Base-by-base conservation (phyloP, 2,329 filamentous ascomycete genomes). In the Sclerotinia minor region DNA sequence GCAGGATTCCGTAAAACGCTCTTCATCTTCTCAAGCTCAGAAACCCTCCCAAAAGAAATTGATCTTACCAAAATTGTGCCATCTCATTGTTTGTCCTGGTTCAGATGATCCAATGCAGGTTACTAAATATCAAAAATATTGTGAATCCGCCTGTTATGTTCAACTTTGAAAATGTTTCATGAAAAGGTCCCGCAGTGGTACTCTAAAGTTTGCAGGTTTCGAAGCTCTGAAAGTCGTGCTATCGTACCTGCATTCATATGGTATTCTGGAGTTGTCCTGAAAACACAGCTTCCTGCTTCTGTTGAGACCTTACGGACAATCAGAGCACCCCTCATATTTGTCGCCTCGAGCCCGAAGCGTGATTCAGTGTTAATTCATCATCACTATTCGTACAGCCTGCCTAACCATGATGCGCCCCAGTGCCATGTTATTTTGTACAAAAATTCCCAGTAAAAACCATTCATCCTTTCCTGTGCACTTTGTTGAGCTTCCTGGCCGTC, bases 401-500 rank as follows among this genome's bases (percentile, higher is more conserved):
- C 45, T 11, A 63, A 38, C 59, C 59, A 24, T 63, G 32, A 49
- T 65, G 44, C 63, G 63, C 63, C 63, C 41, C 6, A 59, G 49
- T 65, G 53, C 63, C 47, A 26, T 38, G 26, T 29, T 65, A 29
- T 49, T 49, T 59, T 21, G n/a, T 58, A 65, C 49, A 65, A 57
- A 65, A 13, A 26, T 58, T 58, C 17, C 59, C 52, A 49, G 58
- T n/a, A 26, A 49, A 65, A 58, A 63, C 9, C 41, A 47, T 9
- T 77, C 73, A 83, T 65, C 79, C 79, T 65, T 71, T 73, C 69
- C 84, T 81, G 71, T 87, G 82, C 53, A 88, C 75, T 71, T 77
- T 80, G 78, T 91, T 91, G 77, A 90, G 79, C 77, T 84, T 89
- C 78, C 82, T 85, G 58, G 87, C 83, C 35, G 83, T 88, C 71